Percentiles rank a stretch among this genome's conserved stretches.
These are phyloP conservation scores for Teratosphaeria viscida DNA, from an alignment of 2,329 filamentous ascomycete species.

Conservation along the genomic window DNA sequence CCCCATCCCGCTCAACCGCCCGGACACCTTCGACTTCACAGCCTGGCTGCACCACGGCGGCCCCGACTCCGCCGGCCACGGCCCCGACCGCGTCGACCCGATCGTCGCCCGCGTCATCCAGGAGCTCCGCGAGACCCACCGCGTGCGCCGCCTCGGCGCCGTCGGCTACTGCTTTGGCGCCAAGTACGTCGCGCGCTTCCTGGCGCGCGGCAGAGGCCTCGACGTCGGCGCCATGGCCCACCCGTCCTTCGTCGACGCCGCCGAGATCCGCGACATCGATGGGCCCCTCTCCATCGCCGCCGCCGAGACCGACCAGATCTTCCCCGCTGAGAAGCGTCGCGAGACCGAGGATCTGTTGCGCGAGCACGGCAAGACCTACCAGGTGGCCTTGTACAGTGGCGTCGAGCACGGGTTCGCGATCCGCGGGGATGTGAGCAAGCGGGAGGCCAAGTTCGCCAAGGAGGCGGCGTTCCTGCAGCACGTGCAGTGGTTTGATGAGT, in stretches of 20 bases:
- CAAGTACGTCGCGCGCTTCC: constrained; percentile 53
- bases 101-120: constrained; percentile 39
- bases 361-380: constrained; percentile 50
- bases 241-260: constrained; percentile 59
- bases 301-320: constrained; percentile 52
- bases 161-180: constrained; percentile 40
- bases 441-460: constrained; percentile 57
- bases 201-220: constrained; percentile 44
- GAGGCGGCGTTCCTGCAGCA: constrained; percentile 74
- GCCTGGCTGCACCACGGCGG: constrained; percentile 35
- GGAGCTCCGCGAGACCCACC: constrained; percentile 38
- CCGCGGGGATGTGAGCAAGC: constrained; percentile 51
- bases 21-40: constrained; percentile 38
- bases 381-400: constrained; percentile 65
- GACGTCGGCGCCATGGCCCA: constrained; percentile 66
- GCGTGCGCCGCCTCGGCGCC: constrained; percentile 37
- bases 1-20: constrained; percentile 45
- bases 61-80: constrained; percentile 28
- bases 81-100: constrained; percentile 39
- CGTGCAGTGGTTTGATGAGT: constrained; percentile 63
- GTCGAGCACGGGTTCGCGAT: constrained; percentile 68
- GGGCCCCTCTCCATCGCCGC: constrained; percentile 53
- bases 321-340: constrained; percentile 45
- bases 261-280: constrained; percentile 48
- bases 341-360: constrained; percentile 50